Evolutionary conservation across 2,329 filamentous ascomycete species (phyloP).

Genomic region (Cercospora berteroae): DNA sequence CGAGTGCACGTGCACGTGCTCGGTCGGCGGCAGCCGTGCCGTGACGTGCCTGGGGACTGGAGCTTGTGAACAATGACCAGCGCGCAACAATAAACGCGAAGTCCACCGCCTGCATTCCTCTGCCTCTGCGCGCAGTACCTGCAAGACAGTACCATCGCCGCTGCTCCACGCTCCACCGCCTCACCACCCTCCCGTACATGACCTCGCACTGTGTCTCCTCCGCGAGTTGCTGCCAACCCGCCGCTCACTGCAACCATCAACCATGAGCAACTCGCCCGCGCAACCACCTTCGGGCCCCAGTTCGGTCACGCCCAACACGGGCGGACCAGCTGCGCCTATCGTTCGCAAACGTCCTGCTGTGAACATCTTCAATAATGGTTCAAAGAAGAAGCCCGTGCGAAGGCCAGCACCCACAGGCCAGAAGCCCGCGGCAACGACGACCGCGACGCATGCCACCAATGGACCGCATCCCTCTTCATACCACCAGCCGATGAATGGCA

Average conservation of each 20-base stretch:
- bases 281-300: constrained; percentile 33
- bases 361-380: constrained; percentile 35
- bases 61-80: constrained; percentile 1
- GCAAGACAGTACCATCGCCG: background rate
- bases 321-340: constrained; percentile 34
- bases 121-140: background rate
- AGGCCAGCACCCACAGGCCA: constrained; percentile 14
- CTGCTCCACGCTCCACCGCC: background rate
- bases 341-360: constrained; percentile 38
- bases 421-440: constrained; percentile 11
- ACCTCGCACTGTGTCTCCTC: background rate
- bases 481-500: constrained; percentile 16
- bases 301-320: constrained; percentile 41
- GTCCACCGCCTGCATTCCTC: constrained; percentile 1
- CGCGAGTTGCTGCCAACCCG: constrained; percentile 3
- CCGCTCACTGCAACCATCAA: constrained; percentile 4
- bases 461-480: constrained; percentile 11
- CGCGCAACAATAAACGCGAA: background rate
- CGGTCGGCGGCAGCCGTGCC: background rate
- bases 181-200: background rate
- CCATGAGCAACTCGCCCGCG: constrained; percentile 39
- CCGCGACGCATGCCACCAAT: constrained; percentile 7
- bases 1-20: background rate
- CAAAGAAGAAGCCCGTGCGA: constrained; percentile 39
- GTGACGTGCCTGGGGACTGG: background rate